Conservation (phyloP, 441 rosid species). For the Viola pubescens region DNA sequence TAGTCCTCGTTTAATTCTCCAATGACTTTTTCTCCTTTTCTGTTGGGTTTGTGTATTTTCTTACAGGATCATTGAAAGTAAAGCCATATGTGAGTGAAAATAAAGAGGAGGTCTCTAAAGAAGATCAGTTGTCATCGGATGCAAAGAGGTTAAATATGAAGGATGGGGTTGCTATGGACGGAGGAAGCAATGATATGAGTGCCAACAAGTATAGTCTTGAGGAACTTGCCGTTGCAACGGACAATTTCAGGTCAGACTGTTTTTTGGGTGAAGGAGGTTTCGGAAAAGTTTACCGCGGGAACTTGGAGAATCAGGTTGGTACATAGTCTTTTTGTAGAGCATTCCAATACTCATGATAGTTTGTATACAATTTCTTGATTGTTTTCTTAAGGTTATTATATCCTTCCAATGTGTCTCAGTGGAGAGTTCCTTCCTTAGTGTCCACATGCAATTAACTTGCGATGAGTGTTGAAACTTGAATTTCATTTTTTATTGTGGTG, state of each 20-base stretch:
- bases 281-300: conserved; percentile 65
- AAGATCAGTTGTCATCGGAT: conserved; percentile 38
- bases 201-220: conserved; percentile 46
- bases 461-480: background rate
- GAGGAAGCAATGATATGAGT: conserved; percentile 11
- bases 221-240: conserved; percentile 41
- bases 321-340: too few relatives aligned
- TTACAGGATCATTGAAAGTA: conserved; percentile 30
- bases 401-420: background rate
- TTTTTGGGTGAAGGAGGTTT: conserved; percentile 85
- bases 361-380: too few relatives aligned
- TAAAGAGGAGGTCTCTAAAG: conserved; percentile 26
- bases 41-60: background rate
- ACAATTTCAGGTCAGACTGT: conserved; percentile 42
- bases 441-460: background rate
- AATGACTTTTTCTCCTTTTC: background rate
- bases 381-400: too few relatives aligned
- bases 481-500: conserved; percentile 11
- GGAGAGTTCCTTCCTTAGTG: background rate
- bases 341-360: too few relatives aligned
- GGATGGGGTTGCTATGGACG: conserved; percentile 32
- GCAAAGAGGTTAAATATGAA: conserved; percentile 34
- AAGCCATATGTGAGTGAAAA: conserved; percentile 26
- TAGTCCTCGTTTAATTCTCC: background rate
- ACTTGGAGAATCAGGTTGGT: conserved; percentile 51